Conservation (phyloP, 1,284 basidiomycete genomes). For the Sparassis latifolia region DNA sequence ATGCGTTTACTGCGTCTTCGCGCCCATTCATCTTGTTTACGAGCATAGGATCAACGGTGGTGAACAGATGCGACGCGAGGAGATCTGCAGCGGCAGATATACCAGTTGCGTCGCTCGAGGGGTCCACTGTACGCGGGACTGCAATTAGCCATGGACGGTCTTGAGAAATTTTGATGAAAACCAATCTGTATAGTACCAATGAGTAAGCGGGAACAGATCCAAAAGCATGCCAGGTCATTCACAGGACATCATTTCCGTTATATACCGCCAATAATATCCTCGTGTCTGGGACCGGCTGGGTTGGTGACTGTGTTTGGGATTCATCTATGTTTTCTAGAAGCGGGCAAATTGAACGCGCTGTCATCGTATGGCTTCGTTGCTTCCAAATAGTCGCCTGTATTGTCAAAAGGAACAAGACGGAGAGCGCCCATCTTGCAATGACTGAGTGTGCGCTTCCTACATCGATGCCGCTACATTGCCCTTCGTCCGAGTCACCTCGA, state of each 20-base stretch:
- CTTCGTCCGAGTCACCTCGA: too few relatives aligned
- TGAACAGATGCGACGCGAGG: not conserved
- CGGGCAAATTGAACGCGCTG: conserved; percentile 1
- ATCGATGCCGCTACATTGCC: too few relatives aligned
- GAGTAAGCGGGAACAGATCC: not conserved
- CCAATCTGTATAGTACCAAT: not conserved
- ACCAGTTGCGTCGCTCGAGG: not conserved
- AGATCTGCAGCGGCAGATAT: not conserved
- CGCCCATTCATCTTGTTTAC: conserved; percentile 12
- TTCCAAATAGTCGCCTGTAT: not conserved
- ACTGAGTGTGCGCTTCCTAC: too few relatives aligned
- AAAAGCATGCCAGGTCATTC: not conserved
- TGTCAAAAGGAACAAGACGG: conserved; percentile 1
- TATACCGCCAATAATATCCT: not conserved
- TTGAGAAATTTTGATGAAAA: conserved; percentile 1
- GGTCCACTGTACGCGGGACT: not conserved
- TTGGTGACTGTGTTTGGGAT: not conserved
- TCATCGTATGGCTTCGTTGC: not conserved
- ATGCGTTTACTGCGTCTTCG: conserved; percentile 8
- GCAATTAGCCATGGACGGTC: conserved; percentile 3
- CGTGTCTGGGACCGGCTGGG: not conserved
- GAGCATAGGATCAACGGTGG: not conserved
- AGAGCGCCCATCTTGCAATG: not conserved
- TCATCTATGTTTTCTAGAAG: conserved; percentile 1
- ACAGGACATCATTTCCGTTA: conserved; percentile 1